Percentiles rank a stretch among this genome's conserved stretches.
Evolutionary conservation across 192 early-diverging fungal species (phyloP).

Genomic region (Podila epicladia): DNA sequence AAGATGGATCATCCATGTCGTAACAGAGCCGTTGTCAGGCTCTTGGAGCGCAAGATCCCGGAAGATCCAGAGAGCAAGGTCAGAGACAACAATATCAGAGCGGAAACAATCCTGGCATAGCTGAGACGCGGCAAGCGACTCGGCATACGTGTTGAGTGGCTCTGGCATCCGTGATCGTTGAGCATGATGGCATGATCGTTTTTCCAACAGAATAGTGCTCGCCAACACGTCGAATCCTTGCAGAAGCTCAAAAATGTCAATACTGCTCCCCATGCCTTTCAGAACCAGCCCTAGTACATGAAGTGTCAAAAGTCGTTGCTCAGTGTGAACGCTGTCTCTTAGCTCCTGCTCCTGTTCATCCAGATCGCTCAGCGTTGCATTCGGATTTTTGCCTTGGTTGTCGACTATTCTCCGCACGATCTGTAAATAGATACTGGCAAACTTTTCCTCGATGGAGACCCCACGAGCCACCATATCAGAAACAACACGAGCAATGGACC

Average conservation of each 20-base stretch:
- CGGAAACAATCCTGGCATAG: constrained; percentile 45
- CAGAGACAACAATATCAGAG: constrained; percentile 48
- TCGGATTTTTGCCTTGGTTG: constrained; percentile 6
- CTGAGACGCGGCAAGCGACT: constrained; percentile 10
- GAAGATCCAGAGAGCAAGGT: constrained; percentile 51
- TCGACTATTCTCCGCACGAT: constrained; percentile 46
- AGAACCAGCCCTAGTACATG: constrained; percentile 49
- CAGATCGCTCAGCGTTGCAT: not conserved
- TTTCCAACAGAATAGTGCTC: constrained; percentile 33
- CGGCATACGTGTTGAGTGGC: constrained; percentile 16
- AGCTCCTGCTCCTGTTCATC: constrained; percentile 39
- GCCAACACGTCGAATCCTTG: constrained; percentile 52
- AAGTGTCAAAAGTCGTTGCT: constrained; percentile 45
- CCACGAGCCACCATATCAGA: constrained; percentile 45
- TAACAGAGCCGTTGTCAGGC: constrained; percentile 9
- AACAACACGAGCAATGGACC: constrained; percentile 39
- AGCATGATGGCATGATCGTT: constrained; percentile 31
- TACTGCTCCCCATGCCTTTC: constrained; percentile 31
- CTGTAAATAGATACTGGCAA: constrained; percentile 50
- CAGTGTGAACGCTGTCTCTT: constrained; percentile 40
- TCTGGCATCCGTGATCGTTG: constrained; percentile 1
- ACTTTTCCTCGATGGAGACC: constrained; percentile 38
- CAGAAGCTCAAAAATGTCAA: constrained; percentile 43
- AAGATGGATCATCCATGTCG: constrained; percentile 39
- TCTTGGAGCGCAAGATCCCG: constrained; percentile 35